phyloP scores from a whole-genome alignment of 805 yeast species.

The Yueomyces sinensis region DNA sequence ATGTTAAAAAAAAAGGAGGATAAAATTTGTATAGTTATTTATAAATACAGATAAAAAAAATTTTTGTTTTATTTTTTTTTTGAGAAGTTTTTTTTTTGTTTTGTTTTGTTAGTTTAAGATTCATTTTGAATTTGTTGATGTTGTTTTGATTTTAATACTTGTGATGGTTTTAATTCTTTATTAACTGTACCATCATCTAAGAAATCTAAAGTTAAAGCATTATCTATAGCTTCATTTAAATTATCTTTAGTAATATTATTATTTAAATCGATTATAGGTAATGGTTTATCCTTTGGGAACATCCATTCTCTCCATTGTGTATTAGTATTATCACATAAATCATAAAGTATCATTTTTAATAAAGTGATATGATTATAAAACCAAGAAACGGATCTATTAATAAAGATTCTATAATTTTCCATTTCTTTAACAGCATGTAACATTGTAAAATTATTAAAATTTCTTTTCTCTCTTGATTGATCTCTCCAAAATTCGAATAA shows the following conservation, averaged over 20 bases:
- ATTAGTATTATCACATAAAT: constrained; percentile 21
- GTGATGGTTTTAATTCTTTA: constrained; percentile 16
- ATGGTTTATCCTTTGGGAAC: constrained; percentile 15
- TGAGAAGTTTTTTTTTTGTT: no score
- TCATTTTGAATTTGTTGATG: not conserved
- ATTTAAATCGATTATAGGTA: constrained; percentile 19
- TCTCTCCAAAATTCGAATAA: constrained; percentile 26
- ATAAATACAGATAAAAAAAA: no score
- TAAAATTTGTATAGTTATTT: no score
- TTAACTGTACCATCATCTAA: constrained; percentile 20
- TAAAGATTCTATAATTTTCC: constrained; percentile 25
- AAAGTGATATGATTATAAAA: constrained; percentile 25
- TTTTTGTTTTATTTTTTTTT: no score
- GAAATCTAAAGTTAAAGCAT: constrained; percentile 17
- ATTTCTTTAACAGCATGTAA: constrained; percentile 25
- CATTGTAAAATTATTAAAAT: constrained; percentile 17
- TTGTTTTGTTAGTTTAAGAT: no score
- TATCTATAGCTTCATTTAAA: constrained; percentile 18
- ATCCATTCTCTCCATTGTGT: constrained; percentile 27
- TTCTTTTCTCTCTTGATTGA: constrained; percentile 22
- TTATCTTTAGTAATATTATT: constrained; percentile 12
- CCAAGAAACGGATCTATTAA: constrained; percentile 26
- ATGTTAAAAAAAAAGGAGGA: no score
- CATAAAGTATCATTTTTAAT: constrained; percentile 23
- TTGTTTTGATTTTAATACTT: constrained; percentile 6